Evolutionary conservation across 2,329 filamentous ascomycete genomes (phyloP).

Genomic region (Alternaria sp.): DNA sequence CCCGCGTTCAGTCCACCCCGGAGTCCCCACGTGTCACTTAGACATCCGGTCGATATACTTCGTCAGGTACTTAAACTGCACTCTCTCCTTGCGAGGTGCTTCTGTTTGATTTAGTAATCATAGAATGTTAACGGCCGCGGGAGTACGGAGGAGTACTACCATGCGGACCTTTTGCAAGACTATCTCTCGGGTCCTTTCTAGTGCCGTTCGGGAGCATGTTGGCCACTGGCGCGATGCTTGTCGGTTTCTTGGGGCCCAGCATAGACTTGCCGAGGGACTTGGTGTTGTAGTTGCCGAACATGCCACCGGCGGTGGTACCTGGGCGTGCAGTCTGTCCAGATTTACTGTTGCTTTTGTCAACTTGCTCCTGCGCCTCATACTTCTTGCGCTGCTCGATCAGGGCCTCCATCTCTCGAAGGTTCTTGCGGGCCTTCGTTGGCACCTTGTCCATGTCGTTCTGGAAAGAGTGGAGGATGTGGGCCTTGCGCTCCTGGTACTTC

Average conservation of each 20-base stretch:
- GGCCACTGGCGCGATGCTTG: conserved; percentile 25
- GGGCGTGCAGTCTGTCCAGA: neutral
- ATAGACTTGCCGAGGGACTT: conserved; percentile 20
- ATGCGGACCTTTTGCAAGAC: neutral
- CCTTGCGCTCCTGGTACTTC: neutral
- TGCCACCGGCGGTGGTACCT: neutral
- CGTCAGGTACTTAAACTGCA: neutral
- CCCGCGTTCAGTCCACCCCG: neutral
- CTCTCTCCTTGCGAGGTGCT: neutral
- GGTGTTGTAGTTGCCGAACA: conserved; percentile 1
- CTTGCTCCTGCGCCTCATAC: neutral
- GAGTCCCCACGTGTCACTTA: neutral
- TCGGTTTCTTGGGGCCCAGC: conserved; percentile 20
- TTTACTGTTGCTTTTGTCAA: neutral
- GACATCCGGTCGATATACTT: neutral
- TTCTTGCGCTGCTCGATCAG: neutral
- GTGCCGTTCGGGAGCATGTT: conserved; percentile 17
- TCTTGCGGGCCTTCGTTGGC: neutral
- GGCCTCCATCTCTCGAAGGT: neutral
- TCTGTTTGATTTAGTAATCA: neutral
- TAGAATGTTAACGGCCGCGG: neutral
- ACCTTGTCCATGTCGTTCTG: neutral
- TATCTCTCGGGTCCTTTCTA: conserved; percentile 13
- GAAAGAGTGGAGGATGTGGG: neutral
- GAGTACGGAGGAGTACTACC: neutral